Conservation (phyloP, 768 basidiomycete genomes). For the Lactarius tabidus region DNA sequence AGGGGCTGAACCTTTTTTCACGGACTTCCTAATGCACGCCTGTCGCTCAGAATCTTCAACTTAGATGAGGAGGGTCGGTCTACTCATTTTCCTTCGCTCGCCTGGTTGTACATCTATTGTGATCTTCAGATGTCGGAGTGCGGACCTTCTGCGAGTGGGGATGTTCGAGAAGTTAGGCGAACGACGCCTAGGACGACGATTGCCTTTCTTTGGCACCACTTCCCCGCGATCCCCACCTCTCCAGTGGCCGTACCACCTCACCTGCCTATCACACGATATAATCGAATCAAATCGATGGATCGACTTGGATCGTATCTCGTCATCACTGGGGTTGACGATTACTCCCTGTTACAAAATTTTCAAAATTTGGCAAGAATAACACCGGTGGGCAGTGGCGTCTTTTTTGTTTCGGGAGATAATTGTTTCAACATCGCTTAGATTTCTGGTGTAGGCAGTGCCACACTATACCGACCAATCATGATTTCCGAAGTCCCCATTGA, state of each 20-base stretch:
- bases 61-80: neutral
- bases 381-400: neutral
- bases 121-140: neutral
- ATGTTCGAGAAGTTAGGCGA: neutral
- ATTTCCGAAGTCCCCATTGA: neutral
- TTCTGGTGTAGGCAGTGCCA: neutral
- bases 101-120: neutral
- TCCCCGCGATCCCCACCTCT: neutral
- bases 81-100: neutral
- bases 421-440: neutral
- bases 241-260: neutral
- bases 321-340: neutral
- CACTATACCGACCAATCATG: neutral
- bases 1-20: neutral
- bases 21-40: neutral
- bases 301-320: neutral
- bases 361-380: neutral
- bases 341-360: no score
- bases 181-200: neutral
- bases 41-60: neutral
- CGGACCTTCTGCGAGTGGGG: no score
- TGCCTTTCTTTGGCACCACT: neutral
- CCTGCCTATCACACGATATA: neutral
- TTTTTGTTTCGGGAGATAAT: neutral
- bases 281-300: slow-evolving; percentile 8